Evolutionary conservation across 164 flowering plant genomes (phyloP), one percentile per base, ranked within the genome.

Genomic region (Warburgia ugandensis): DNA sequence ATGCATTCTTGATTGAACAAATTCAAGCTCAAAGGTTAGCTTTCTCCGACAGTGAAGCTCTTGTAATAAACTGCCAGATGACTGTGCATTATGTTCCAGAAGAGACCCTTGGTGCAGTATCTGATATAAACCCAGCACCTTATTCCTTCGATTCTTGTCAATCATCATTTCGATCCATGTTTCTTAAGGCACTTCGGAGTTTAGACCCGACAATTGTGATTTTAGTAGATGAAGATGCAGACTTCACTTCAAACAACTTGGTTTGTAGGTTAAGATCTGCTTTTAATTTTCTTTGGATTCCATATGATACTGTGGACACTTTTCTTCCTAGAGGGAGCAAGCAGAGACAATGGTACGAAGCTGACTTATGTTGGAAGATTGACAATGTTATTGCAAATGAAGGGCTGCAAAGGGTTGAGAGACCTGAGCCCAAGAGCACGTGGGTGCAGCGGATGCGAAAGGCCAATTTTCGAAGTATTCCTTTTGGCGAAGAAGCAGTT

Each of bases 1-100:
- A 81, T 44, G 55, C 84, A 0, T 62, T 76, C 1, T 44, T 91
- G 32, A 69, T 91, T 26, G 84, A 83, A 6, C 82, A 92, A 12
- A 60, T 87, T 9, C 62, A 74, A 13, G 39, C 62, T 28, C 77
- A 79, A 50, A 61, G 74, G 11, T 52, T 73, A 30, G 64, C 67
- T 3, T 64, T 46, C 17, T 33, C 56, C 0, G 61, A 70, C 14
- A 31, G 31, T 8, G 97, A 87, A 37, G 94, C 94, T 4, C 69
- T 92, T 0, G 73, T 88, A 0, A 56, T 92, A 21, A 88, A 92
- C 52, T 86, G 91, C 45, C 99, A 92, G 62, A 83, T 88, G 94
- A 70, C 70, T 76, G 79, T 88, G 48, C 96, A 78, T 48, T 70
- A 67, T 65, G 68, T 82, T 9, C 88, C 92, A 0, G 95, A 92